Conservation (phyloP, 2,329 filamentous ascomycete genomes). For the Raffaelea arxii region DNA sequence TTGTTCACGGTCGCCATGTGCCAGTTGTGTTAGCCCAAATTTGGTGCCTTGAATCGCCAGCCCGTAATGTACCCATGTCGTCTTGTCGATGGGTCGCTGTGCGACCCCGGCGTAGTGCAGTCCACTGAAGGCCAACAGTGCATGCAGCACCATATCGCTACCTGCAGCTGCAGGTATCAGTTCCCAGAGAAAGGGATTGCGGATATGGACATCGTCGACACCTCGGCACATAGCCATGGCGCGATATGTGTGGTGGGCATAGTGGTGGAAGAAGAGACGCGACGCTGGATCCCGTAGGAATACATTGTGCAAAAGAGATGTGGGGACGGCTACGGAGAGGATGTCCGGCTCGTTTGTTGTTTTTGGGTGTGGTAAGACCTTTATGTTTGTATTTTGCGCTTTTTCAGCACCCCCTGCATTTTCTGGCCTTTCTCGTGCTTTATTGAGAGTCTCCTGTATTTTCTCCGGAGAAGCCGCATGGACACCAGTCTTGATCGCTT, state of each 20-base stretch:
- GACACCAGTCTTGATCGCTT: background rate
- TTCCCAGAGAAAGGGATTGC: slow-evolving; percentile 2
- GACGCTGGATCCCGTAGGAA: background rate
- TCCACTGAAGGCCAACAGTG: background rate
- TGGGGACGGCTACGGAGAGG: background rate
- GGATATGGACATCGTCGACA: too few relatives aligned
- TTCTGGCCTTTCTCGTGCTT: too few relatives aligned
- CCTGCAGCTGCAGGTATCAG: slow-evolving; percentile 1
- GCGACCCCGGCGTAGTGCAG: background rate
- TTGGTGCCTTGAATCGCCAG: background rate
- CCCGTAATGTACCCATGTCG: background rate
- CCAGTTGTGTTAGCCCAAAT: background rate
- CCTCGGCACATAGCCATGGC: slow-evolving; percentile 3
- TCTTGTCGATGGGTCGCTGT: background rate
- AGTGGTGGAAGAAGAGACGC: slow-evolving; percentile 1
- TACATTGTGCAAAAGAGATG: background rate
- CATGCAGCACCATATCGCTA: background rate
- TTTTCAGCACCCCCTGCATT: too few relatives aligned
- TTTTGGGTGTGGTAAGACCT: too few relatives aligned
- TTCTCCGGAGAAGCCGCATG: background rate
- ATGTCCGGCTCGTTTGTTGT: too few relatives aligned
- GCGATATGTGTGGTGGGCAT: slow-evolving; percentile 1
- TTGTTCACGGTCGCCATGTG: background rate
- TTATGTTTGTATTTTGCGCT: too few relatives aligned
- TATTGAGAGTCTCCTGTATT: too few relatives aligned